phyloP scores from a whole-genome alignment of 768 basidiomycete species.

The Podaxis sp. region DNA sequence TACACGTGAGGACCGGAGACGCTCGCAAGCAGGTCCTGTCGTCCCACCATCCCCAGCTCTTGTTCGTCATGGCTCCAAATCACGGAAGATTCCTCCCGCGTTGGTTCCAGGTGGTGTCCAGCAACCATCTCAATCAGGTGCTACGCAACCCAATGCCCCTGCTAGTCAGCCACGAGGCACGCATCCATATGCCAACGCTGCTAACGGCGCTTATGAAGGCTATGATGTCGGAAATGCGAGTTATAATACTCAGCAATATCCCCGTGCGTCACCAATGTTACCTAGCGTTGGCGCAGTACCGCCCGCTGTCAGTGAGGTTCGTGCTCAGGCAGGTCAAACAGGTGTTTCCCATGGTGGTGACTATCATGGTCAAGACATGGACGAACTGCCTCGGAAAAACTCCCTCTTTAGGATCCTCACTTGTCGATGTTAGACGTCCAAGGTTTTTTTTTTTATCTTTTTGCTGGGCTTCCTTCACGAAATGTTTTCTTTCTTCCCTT shows the following conservation, averaged over 20 bases:
- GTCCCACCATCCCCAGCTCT: slow-evolving; percentile 77
- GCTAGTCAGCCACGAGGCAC: slow-evolving; percentile 52
- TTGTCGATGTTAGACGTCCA: slow-evolving; percentile 63
- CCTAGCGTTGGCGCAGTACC: slow-evolving; percentile 65
- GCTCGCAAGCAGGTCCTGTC: slow-evolving; percentile 58
- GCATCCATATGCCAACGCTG: slow-evolving; percentile 72
- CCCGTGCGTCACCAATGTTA: slow-evolving; percentile 83
- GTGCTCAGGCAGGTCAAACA: slow-evolving; percentile 67
- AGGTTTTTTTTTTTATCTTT: slow-evolving; percentile 23
- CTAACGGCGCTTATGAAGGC: slow-evolving; percentile 54
- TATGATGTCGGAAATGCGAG: slow-evolving; percentile 57
- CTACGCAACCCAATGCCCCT: slow-evolving; percentile 74
- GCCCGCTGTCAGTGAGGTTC: slow-evolving; percentile 71
- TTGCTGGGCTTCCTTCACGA: slow-evolving; percentile 24
- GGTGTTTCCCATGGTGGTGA: slow-evolving; percentile 63
- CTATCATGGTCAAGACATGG: slow-evolving; percentile 56
- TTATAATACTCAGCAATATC: slow-evolving; percentile 62
- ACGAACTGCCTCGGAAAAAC: slow-evolving; percentile 52
- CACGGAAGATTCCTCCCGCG: slow-evolving; percentile 59
- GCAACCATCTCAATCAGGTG: slow-evolving; percentile 68
- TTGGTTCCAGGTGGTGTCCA: slow-evolving; percentile 64
- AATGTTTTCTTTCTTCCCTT: slow-evolving; percentile 24
- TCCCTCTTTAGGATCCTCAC: slow-evolving; percentile 70
- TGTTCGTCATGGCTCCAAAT: slow-evolving; percentile 74
- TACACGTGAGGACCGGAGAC: slow-evolving; percentile 64